Conservation (phyloP, 768 basidiomycete species). For the Termitomyces eurrhizus region DNA sequence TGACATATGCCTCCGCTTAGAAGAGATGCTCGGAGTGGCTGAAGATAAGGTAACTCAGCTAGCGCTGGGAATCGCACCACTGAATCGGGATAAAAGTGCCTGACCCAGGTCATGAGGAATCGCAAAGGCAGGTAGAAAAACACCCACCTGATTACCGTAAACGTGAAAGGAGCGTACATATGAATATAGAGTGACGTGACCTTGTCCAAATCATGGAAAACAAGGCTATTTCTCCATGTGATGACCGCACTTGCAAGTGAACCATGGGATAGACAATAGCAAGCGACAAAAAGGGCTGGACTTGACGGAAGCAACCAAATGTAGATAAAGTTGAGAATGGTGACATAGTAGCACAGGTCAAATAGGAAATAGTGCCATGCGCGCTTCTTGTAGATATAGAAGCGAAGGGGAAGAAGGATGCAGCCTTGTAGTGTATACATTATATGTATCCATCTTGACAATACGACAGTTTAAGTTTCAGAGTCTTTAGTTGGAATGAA, state of each 20-base stretch:
- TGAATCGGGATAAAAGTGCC: conserved; percentile 86
- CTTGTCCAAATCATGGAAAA: conserved; percentile 97
- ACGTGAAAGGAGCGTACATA: conserved; percentile 86
- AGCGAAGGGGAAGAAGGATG: conserved; percentile 79
- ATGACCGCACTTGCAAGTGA: conserved; percentile 91
- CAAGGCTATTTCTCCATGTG: conserved; percentile 97
- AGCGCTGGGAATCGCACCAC: conserved; percentile 85
- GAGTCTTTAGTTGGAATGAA: conserved; percentile 2
- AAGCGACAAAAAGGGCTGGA: conserved; percentile 79
- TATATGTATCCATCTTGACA: conserved; percentile 79
- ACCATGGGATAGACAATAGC: conserved; percentile 90
- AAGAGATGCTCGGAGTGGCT: conserved; percentile 68
- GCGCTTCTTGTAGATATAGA: conserved; percentile 87
- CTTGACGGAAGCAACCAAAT: conserved; percentile 86
- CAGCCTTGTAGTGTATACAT: conserved; percentile 76
- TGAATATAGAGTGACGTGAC: conserved; percentile 95
- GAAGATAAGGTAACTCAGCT: conserved; percentile 59
- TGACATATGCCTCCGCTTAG: conserved; percentile 82
- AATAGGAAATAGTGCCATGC: conserved; percentile 94
- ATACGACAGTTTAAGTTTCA: conserved; percentile 12
- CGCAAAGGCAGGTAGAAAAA: conserved; percentile 1
- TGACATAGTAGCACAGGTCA: conserved; percentile 91
- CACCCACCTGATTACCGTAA: conserved; percentile 83
- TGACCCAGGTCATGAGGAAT: conserved; percentile 23
- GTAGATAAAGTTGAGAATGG: conserved; percentile 86